Evolutionary conservation across 176 grass and related monocot genomes (phyloP), one percentile per base, ranked within the genome.

Genomic region (Typha latifolia): DNA sequence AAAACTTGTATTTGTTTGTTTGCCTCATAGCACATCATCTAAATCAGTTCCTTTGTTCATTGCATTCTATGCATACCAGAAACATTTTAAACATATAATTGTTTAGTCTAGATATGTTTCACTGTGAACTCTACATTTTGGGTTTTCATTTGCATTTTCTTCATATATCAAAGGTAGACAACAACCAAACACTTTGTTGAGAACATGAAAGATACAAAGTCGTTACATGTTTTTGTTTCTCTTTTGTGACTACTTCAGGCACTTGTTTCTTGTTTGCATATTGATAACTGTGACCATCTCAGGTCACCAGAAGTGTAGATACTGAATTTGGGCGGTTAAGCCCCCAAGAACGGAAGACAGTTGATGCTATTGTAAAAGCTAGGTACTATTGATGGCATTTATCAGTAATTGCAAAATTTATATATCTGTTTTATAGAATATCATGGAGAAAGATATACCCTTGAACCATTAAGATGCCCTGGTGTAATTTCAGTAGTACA

Each of bases 281-380:
- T 51, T 31, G 68, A 20, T 82, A 19, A 83, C 19, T 72, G 71
- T 79, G 15, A 72, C 63, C 69, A 32, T 21, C 62, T 66, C 82
- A 96, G 93, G 92, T 96, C 66, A 91, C 92, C 62, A 77, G 88
- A 64, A 96, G 93, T 75, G 80, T 96, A 27, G 76, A 96, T 72
- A 96, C 82, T 75, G 82, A 91, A 70, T 70, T 47, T 66, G 85
- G 93, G n/a, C 80, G 63, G 47, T 71, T 96, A 65, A 91, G 93
- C 77, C 71, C 88, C 27, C 93, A 91, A 65, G 93, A 96, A 72
- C 88, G 82, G 49, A 89, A 67, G 82, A 96, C 93, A 13, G 85
- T 96, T 68, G 88, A 96, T 75, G 84, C 93, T 61, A 96, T 96
- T 72, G 93, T 96, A 47, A 82, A 79, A 72, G 93, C 93, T 20